A percentile compares a stretch with the other conserved stretches of the same genome.
Evolutionary conservation across 768 basidiomycete genomes (phyloP).

Genomic region (Peribolospora baueri): DNA sequence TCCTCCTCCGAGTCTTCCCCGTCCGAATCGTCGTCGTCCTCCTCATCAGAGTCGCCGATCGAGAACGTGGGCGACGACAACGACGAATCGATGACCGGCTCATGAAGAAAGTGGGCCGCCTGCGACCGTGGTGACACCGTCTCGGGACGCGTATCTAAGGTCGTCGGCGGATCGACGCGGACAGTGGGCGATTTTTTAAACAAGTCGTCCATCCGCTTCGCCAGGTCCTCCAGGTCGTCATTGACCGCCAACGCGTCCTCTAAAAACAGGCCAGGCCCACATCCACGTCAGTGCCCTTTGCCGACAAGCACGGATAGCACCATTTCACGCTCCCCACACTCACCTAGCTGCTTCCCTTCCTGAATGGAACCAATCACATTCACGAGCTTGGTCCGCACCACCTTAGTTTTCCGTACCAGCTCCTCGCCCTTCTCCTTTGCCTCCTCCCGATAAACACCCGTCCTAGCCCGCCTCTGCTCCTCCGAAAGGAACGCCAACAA

Average conservation of each 20-base stretch:
- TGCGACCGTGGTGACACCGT: not conserved
- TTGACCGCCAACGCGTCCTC: constrained; percentile 26
- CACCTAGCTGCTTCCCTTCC: constrained; percentile 2
- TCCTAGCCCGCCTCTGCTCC: constrained; percentile 1
- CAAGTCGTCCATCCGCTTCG: constrained; percentile 13
- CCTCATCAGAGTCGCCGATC: constrained; percentile 23
- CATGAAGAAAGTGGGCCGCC: not conserved
- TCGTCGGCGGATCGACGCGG: constrained; percentile 8
- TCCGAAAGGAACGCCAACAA: constrained; percentile 6
- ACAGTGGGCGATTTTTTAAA: not conserved
- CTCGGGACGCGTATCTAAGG: not conserved
- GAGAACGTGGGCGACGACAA: constrained; percentile 17
- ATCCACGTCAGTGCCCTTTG: not conserved
- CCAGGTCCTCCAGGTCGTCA: constrained; percentile 39
- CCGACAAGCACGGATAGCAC: not conserved
- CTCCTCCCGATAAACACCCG: constrained; percentile 1
- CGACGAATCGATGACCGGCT: no score
- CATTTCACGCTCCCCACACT: not conserved
- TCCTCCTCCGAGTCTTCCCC: not conserved
- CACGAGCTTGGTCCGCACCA: constrained; percentile 9
- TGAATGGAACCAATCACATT: constrained; percentile 2
- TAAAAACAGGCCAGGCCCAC: not conserved
- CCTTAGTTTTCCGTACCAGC: constrained; percentile 3
- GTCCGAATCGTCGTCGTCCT: constrained; percentile 12
- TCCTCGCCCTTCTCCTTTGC: constrained; percentile 7